Evolutionary conservation across 495 filamentous ascomycete genomes (phyloP).

Genomic region (Penicillium robsamsonii): DNA sequence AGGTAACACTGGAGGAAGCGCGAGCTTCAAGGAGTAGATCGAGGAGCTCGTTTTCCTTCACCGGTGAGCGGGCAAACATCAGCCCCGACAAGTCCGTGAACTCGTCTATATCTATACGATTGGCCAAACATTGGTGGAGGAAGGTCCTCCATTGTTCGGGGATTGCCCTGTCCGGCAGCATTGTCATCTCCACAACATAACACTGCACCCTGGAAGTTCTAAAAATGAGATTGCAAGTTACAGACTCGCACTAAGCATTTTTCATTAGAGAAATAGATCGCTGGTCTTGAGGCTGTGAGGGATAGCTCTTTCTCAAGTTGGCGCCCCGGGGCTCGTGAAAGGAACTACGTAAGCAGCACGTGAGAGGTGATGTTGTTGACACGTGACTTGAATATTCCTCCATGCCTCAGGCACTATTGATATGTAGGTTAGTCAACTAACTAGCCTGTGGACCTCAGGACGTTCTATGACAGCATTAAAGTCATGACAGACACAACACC

Average conservation of each 20-base stretch:
- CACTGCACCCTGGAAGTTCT: background rate
- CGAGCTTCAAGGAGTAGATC: constrained; percentile 59
- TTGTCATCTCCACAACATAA: constrained; percentile 10
- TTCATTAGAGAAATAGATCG: background rate
- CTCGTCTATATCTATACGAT: constrained; percentile 44
- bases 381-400: background rate
- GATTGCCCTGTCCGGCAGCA: constrained; percentile 26
- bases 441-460: too few species aligned
- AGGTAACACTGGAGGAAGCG: constrained; percentile 42
- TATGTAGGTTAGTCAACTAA: background rate
- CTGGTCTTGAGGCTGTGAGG: background rate
- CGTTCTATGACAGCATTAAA: background rate
- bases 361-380: background rate
- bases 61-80: constrained; percentile 30
- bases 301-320: constrained; percentile 4
- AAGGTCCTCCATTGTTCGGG: constrained; percentile 46
- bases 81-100: constrained; percentile 41
- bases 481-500: background rate
- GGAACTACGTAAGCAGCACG: background rate
- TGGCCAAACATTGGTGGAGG: constrained; percentile 43
- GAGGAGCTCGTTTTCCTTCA: constrained; percentile 47
- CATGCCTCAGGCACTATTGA: background rate
- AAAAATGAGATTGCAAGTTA: background rate
- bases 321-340: background rate
- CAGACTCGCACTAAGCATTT: background rate